These are phyloP conservation scores for Pythium sukuiense DNA, from an alignment of 352 stramenopile species.

Conservation along the genomic window DNA sequence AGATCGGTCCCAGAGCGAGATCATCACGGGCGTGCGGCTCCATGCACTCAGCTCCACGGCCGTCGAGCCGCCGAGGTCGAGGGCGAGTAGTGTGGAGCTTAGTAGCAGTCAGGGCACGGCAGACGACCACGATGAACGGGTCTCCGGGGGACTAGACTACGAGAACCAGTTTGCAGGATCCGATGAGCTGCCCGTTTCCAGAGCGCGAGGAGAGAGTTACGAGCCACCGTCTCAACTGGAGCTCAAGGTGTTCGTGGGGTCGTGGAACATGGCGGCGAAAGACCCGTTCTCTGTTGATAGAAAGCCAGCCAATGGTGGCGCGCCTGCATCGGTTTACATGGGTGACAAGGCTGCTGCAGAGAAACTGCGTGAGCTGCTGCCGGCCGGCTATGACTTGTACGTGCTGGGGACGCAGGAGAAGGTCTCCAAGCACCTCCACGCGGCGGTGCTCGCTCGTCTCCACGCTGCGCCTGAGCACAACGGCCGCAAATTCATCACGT, in stretches of 20 bases:
- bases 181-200: background rate
- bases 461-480: constrained; percentile 24
- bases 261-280: constrained; percentile 76
- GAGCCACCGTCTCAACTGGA: background rate
- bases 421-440: constrained; percentile 61
- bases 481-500: constrained; percentile 10
- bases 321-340: constrained; percentile 28
- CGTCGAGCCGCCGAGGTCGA: background rate
- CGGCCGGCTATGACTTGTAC: constrained; percentile 74
- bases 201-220: background rate
- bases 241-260: constrained; percentile 63
- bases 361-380: constrained; percentile 46
- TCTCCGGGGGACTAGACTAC: background rate
- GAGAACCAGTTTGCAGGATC: too few species aligned
- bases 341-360: constrained; percentile 38
- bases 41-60: constrained; percentile 13
- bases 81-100: constrained; percentile 14
- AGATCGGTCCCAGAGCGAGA: constrained; percentile 23
- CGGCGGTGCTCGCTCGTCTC: constrained; percentile 48
- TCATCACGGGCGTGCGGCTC: constrained; percentile 21
- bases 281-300: constrained; percentile 48
- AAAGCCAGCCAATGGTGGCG: constrained; percentile 23
- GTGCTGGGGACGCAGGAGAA: constrained; percentile 74
- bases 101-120: constrained; percentile 10
- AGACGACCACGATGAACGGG: constrained; percentile 3